Evolutionary conservation across 75 land plant species (phyloP).

Genomic region (Sequoiadendron giganteum): DNA sequence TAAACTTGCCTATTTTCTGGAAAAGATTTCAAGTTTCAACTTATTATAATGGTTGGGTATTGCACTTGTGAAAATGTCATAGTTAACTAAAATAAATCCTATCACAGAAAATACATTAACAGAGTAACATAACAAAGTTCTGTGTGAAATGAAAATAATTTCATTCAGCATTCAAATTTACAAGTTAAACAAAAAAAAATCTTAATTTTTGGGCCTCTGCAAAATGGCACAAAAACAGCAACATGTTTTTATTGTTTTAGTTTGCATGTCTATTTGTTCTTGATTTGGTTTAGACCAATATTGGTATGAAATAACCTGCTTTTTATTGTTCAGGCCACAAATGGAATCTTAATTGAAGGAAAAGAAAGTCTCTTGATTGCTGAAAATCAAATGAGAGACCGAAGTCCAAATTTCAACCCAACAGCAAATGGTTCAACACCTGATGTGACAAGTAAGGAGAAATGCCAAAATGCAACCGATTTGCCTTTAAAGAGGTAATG

Average conservation of each 20-base stretch:
- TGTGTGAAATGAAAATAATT: neutral
- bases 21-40: neutral
- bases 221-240: neutral
- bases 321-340: neutral
- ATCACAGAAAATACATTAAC: neutral
- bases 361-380: slow-evolving; percentile 2
- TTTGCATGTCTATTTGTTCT: neutral
- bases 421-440: neutral
- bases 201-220: neutral
- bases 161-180: neutral
- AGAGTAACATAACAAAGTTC: neutral
- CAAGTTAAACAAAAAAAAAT: neutral
- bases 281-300: neutral
- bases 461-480: slow-evolving; percentile 3
- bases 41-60: neutral
- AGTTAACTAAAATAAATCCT: neutral
- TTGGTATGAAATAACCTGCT: neutral
- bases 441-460: neutral
- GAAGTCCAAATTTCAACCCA: neutral
- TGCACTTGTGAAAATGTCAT: neutral
- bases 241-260: neutral
- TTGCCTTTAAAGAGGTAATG: slow-evolving; percentile 10
- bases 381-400: neutral
- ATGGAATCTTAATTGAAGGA: slow-evolving; percentile 5
- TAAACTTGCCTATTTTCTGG: neutral